A percentile compares a stretch with the other conserved stretches of the same genome.
phyloP scores from a whole-genome alignment of 208 protist species.

The Trypanosoma avium region DNA sequence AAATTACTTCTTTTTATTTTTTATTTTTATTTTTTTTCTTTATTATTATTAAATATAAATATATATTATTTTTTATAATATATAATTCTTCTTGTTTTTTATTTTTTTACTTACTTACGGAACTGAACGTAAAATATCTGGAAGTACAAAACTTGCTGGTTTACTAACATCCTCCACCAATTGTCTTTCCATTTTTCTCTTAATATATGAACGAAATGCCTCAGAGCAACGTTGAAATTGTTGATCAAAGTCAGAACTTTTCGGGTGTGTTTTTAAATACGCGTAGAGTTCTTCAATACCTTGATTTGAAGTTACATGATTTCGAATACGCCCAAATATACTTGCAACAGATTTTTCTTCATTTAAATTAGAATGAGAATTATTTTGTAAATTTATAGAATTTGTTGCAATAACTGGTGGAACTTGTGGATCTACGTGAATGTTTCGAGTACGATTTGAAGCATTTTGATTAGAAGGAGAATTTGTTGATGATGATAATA shows the following conservation, averaged over 20 bases:
- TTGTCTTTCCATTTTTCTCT: conserved; percentile 76
- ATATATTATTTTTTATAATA: conserved; percentile 4
- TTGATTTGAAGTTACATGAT: conserved; percentile 68
- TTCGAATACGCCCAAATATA: conserved; percentile 79
- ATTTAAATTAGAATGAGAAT: too few relatives aligned
- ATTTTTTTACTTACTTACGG: conserved; percentile 17
- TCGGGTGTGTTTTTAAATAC: conserved; percentile 41
- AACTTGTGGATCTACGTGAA: conserved; percentile 1
- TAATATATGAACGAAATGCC: conserved; percentile 83
- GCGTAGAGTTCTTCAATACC: conserved; percentile 81
- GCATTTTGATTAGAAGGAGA: background rate
- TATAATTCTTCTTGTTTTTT: background rate
- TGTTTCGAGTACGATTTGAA: background rate
- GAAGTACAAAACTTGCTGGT: conserved; percentile 42
- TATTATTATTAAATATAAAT: background rate
- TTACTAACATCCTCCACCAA: conserved; percentile 44
- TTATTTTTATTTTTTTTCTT: background rate
- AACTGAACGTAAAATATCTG: conserved; percentile 34
- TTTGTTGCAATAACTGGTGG: background rate
- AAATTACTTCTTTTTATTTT: conserved; percentile 11
- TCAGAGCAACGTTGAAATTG: conserved; percentile 84
- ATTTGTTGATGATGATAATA: background rate
- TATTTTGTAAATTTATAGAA: too few relatives aligned
- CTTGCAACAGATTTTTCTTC: conserved; percentile 37
- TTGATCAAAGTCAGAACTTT: conserved; percentile 52